Conservation (phyloP, 2,329 filamentous ascomycete species). For the Teratosphaeria destructans region DNA sequence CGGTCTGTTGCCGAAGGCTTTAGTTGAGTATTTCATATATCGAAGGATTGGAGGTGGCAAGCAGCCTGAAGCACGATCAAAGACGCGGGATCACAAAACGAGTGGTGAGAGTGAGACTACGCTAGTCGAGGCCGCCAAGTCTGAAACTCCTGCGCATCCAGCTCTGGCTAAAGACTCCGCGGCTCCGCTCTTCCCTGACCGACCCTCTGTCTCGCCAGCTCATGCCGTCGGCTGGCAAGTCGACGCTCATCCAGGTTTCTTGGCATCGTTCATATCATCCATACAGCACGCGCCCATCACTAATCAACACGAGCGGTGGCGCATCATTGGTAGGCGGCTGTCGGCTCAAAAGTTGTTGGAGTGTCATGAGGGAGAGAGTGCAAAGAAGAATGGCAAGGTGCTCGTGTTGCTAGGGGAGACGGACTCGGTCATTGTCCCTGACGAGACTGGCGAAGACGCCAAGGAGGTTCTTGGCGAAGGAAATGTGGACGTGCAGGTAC, state of each 20-base stretch:
- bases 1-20: slow-evolving; percentile 48
- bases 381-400: slow-evolving; percentile 41
- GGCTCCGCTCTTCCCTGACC: slow-evolving; percentile 38
- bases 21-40: slow-evolving; percentile 44
- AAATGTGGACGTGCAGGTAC: slow-evolving; percentile 47
- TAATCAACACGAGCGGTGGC: slow-evolving; percentile 53
- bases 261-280: slow-evolving; percentile 59
- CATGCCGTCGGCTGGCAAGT: slow-evolving; percentile 62
- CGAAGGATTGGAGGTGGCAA: slow-evolving; percentile 32
- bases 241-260: slow-evolving; percentile 54
- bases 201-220: slow-evolving; percentile 47
- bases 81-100: neutral
- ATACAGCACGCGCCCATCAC: slow-evolving; percentile 62
- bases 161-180: slow-evolving; percentile 14
- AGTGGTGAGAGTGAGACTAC: neutral
- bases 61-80: neutral
- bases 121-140: slow-evolving; percentile 10
- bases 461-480: slow-evolving; percentile 43
- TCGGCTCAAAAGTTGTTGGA: slow-evolving; percentile 28
- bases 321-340: slow-evolving; percentile 42
- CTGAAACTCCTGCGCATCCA: slow-evolving; percentile 12
- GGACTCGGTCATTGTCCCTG: slow-evolving; percentile 57
- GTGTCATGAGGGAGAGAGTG: slow-evolving; percentile 15
- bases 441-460: slow-evolving; percentile 55
- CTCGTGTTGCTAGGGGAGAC: slow-evolving; percentile 55